Evolutionary conservation across 371 early-diverging fungal species (phyloP), one percentile per base, ranked within the genome.

Genomic region (Haplosporangium sp.): DNA sequence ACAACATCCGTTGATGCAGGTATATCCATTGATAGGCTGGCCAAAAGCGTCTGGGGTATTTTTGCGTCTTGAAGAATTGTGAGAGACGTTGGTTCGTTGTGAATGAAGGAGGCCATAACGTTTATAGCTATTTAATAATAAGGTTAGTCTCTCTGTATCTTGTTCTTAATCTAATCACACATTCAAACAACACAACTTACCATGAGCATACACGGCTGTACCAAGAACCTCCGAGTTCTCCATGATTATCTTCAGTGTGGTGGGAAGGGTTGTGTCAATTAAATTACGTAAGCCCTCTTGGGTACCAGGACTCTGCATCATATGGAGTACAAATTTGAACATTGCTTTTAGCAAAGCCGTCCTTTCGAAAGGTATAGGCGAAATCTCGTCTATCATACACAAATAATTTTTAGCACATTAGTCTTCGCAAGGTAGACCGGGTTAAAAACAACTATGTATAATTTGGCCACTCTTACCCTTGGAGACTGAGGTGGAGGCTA

Each of bases 71-170:
- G 98, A 44, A 98, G 85, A 62, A 99, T 95, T 4, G 94, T 75
- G 19, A 98, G 84, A 10, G 93, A 94, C 0, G 98, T 97, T 0
- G 99, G 98, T 71, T 99, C 99, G 75, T 96, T 98, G 83, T 99
- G 98, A 50, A 99, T 95, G 70, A 99, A 94, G 9, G 96, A 96
- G 0, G 98, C 90, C 90, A 94, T 94, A 40, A 97, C 91, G 76
- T 97, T 96, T 76, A 95, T 91, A 1, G 96, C 95, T 87, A 76
- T 45, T 44, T 10, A 48, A 35, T 37, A 44, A 17, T 34, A 11
- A 56, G 38, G 0, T 50, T 50, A 50, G n/a, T 50, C 4, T n/a
- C 15, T 50, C n/a, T 50, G 50, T 50, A n/a, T 15, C n/a, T n/a
- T 50, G n/a, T 47, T 47, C 4, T 50, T n/a, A 50, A 37, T 7